Conservation (phyloP, 805 yeast species). For the Geotrichum ghanense region DNA sequence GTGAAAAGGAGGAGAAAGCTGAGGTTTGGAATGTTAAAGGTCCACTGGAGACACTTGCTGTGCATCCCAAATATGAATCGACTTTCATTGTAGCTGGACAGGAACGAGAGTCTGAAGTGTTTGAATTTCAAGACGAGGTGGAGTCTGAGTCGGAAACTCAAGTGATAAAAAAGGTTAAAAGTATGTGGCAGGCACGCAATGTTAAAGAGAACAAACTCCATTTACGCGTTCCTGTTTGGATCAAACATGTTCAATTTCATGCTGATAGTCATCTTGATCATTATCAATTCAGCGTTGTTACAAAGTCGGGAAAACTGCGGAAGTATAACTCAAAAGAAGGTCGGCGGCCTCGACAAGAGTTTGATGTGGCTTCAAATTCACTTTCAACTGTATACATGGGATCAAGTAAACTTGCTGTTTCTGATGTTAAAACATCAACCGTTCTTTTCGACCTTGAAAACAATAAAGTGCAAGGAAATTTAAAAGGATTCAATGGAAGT, state of each 20-base stretch:
- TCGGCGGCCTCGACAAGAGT: background rate
- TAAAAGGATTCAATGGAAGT: background rate
- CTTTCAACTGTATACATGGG: background rate
- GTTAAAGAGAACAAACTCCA: background rate
- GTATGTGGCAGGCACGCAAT: background rate
- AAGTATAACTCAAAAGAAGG: background rate
- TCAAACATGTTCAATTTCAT: background rate
- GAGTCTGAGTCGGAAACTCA: too few relatives aligned
- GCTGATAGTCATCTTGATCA: background rate
- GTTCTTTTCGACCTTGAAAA: background rate
- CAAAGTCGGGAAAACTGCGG: background rate
- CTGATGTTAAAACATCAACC: constrained; percentile 1
- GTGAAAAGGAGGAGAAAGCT: background rate
- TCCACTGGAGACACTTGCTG: background rate
- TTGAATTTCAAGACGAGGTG: constrained; percentile 1
- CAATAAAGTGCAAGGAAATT: background rate
- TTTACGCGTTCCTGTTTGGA: background rate
- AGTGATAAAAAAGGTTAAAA: background rate
- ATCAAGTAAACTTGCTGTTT: background rate
- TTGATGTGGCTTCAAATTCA: background rate
- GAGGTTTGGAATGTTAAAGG: background rate
- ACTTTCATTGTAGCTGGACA: background rate
- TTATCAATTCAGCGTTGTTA: background rate
- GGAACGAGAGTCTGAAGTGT: background rate
- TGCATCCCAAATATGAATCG: background rate